These are phyloP conservation scores for Colletotrichum karsti DNA, from an alignment of 2,329 filamentous ascomycete species.

Conservation along the genomic window DNA sequence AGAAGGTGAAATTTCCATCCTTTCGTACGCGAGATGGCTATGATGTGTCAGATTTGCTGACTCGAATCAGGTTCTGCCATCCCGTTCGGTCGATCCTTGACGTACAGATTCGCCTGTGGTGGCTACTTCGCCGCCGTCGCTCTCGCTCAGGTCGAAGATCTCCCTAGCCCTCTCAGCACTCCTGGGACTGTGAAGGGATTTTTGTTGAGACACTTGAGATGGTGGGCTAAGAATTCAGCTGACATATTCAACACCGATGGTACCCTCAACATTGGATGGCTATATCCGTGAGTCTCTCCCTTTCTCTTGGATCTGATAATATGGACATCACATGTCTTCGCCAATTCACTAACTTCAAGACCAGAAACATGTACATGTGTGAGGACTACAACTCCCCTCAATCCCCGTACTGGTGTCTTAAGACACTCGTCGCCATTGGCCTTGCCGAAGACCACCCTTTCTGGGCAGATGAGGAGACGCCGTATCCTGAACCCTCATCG, in stretches of 20 bases:
- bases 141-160: slow-evolving; percentile 46
- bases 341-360: background rate
- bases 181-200: slow-evolving; percentile 56
- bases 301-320: background rate
- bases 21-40: too few species aligned
- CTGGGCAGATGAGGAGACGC: slow-evolving; percentile 50
- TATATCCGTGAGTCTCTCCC: slow-evolving; percentile 38
- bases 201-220: slow-evolving; percentile 56
- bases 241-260: slow-evolving; percentile 59
- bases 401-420: slow-evolving; percentile 63
- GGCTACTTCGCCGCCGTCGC: slow-evolving; percentile 57
- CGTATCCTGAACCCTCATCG: slow-evolving; percentile 30
- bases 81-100: slow-evolving; percentile 59
- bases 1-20: slow-evolving; percentile 41
- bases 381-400: slow-evolving; percentile 68
- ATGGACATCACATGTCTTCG: background rate
- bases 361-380: slow-evolving; percentile 60
- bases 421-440: slow-evolving; percentile 53
- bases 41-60: background rate
- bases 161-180: slow-evolving; percentile 45
- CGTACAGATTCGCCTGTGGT: slow-evolving; percentile 59
- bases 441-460: slow-evolving; percentile 48
- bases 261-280: slow-evolving; percentile 54
- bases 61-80: slow-evolving; percentile 52
- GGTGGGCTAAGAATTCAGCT: slow-evolving; percentile 51